Percentiles rank a stretch among this genome's conserved stretches.
Evolutionary conservation across 257 asterid species (phyloP).

Genomic region (Ballota nigra): DNA sequence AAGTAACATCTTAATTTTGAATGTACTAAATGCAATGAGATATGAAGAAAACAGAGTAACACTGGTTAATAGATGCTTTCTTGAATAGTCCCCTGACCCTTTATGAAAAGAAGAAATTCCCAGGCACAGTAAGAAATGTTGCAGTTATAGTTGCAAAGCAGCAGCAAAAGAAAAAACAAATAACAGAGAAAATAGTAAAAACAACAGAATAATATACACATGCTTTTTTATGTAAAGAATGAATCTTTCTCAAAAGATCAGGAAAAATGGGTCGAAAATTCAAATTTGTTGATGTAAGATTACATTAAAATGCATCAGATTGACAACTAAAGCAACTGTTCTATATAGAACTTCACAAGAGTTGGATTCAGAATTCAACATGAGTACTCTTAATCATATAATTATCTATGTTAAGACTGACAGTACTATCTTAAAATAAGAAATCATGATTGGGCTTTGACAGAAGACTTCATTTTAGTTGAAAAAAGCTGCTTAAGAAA

Average conservation of each 20-base stretch:
- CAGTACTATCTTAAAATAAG: not conserved
- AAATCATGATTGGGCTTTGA: not conserved
- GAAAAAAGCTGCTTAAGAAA: not conserved
- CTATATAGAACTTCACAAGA: too few species aligned
- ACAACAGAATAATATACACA: not conserved
- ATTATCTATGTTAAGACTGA: not conserved
- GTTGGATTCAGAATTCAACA: not conserved
- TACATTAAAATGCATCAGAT: not conserved
- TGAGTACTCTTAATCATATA: not conserved
- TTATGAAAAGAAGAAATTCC: not conserved
- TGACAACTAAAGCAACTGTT: not conserved
- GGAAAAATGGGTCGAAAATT: not conserved
- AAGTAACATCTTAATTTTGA: not conserved
- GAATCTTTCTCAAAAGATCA: not conserved
- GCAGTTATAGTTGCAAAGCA: not conserved
- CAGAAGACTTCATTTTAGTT: not conserved
- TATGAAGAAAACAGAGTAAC: not conserved
- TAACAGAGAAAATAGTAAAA: not conserved
- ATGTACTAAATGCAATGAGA: not conserved
- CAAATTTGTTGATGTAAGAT: not conserved
- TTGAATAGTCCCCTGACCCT: not conserved
- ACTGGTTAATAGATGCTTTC: not conserved
- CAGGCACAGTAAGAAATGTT: not conserved
- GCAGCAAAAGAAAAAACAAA: not conserved
- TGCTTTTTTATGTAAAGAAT: not conserved